Evolutionary conservation across 163 green algal species (phyloP), one percentile per base, ranked within the genome.

Genomic region (Scenedesmus sp.): DNA sequence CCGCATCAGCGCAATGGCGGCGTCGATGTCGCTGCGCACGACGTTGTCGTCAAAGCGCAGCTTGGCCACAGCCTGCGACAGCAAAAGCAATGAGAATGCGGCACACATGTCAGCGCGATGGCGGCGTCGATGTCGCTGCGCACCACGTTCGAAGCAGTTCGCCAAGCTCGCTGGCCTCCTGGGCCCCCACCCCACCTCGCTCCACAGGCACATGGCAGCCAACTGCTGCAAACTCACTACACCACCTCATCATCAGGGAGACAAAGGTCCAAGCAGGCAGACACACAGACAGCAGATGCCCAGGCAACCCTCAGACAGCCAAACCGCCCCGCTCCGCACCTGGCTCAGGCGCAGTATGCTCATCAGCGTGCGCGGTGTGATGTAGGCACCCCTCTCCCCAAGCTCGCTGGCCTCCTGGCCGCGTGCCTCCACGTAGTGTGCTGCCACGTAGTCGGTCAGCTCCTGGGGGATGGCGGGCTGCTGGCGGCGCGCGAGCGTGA

Each of bases 311-410:
- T 15, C 86, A 90, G 6, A 9, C 6, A 52, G 59, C 26, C 85
- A 56, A 59, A 73, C 57, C 60, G 57, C 52, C 26, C 16, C 23
- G 18, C 1, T 82, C 16, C 26, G 13, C 74, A 99, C 97, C 94
- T 99, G 97, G 34, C 94, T 95, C 23, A 99, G 93, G 26, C 98
- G 96, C 86, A 99, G 95, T 91, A 99, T 99, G 93, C 95, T 98
- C 70, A 99, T 97, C 88, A 99, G 96, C 18, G 98, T 99, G 87
- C 98, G 96, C 2, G 98, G 98, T 3, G 98, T 99, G 86, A 97
- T 98, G 95, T 99, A 99, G 70, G 95, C 97, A 88, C 97, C 94
- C 16, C 94, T 85, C 34, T 97, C 94, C 81, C 94, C 91, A 81
- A 96, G 95, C 81, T 97, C 94, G 55, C 90, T 92, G 77, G 96